Evolutionary conservation across 257 asterid genomes (phyloP), one percentile per base, ranked within the genome.

Genomic region (Haberlea rhodopensis): DNA sequence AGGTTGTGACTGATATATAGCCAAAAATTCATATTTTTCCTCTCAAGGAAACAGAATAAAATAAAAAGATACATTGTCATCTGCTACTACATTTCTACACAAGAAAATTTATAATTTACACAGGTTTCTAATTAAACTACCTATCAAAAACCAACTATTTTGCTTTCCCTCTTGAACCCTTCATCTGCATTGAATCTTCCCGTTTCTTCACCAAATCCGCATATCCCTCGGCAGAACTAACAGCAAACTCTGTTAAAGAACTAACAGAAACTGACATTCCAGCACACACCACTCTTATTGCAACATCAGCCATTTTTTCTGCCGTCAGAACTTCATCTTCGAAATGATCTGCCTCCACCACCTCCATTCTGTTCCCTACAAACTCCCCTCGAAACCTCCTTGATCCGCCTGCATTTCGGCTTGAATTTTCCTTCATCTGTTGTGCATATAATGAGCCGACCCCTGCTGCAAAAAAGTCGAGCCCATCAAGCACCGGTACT

Each of bases 231-330:
- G 94, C 95, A 10, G 97, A 87, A 55, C 72, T 65, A 16, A 76
- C 76, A 5, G 99, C 84, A 68, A 87, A 92, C 75, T 89, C 96
- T 13, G 91, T 78, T 55, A 92, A 72, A 26, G 97, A 86, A 57
- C 87, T 86, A 68, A 92, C 83, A 8, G 97, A 87, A 8, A 89
- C 89, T 2, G 96, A 89, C 99, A 92, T 87, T 57, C 99, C 96
- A 3, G 97, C 96, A 69, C 95, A 92, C 59, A 92, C 66, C 74
- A 92, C 97, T 73, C 96, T 76, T 63, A 87, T 79, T n/a, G 87
- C 99, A 22, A 87, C 84, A 76, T 92, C 99, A 0, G 94, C 94
- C 97, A 89, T 85, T 73, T 92, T 92, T 59, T 89, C 97, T 3
- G 85, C 96, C 15, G 85, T 87, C 95, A 85, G 76, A 57, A 84